Evolutionary conservation across 2,329 filamentous ascomycete genomes (phyloP), one percentile per base, ranked within the genome.

Genomic region (Exophiala lecanii-corni): DNA sequence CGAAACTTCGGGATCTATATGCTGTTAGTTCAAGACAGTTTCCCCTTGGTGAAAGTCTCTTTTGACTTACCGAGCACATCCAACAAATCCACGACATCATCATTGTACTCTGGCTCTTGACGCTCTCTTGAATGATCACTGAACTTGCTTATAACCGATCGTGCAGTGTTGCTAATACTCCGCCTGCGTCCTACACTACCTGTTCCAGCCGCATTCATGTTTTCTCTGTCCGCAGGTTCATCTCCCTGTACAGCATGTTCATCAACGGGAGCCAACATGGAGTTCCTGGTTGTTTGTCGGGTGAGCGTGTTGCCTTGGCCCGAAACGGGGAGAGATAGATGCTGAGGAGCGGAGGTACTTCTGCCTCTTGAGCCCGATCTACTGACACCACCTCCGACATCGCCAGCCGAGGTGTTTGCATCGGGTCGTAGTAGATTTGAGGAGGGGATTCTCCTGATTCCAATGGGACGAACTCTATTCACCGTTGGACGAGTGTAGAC

Each of bases 1-100:
- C 25, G 86, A 80, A 3, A 94, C 81, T 66, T 94, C 86, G 31
- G 87, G 86, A 56, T 94, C 87, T 89, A 51, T 4, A 19, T 45
- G 5, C 28, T 12, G 50, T 69, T 43, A 63, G 52, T 46, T 20
- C 16, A 40, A 55, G 25, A 47, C 53, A n/a, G n/a, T n/a, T n/a
- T n/a, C n/a, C n/a, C n/a, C n/a, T n/a, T n/a, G n/a, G n/a, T n/a
- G n/a, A n/a, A n/a, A n/a, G n/a, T n/a, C n/a, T n/a, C n/a, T n/a
- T n/a, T n/a, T n/a, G 23, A 63, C 75, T 47, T 70, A 83, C 81
- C 81, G 51, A 86, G 71, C 21, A 83, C 76, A 63, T 86, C 82
- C 37, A 86, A 65, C 12, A 85, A 65, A 60, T 85, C 80, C 5
- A 85, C 81, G 51, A 86, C 69, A 51, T 76, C 73, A 9, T 74